Evolutionary conservation across 2,329 filamentous ascomycete species (phyloP), one percentile per base, ranked within the genome.

Genomic region (Ilyonectria robusta): DNA sequence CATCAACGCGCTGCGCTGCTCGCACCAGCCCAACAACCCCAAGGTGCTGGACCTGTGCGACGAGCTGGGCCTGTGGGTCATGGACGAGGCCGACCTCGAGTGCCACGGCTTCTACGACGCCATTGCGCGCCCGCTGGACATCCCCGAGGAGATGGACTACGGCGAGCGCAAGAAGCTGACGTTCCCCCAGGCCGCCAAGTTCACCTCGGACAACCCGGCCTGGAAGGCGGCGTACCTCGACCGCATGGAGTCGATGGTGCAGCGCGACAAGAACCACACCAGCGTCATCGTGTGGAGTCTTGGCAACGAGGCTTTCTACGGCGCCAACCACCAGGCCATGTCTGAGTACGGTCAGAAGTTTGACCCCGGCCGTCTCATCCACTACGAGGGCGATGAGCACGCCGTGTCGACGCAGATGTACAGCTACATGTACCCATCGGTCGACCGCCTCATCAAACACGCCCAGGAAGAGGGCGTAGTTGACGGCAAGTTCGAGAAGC

Each of bases 301-400:
- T 0, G 92, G 92, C 0, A 94, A 94, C 72, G 92, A 94, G 75
- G 87, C 91, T 0, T 93, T 92, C 75, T 93, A 92, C 72, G 92
- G 92, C 1, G 81, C 83, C 9, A 93, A 94, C 74, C 89, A 92
- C 73, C 84, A 83, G 51, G 88, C 87, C 37, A 94, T 94, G 92
- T 90, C 90, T 71, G 80, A 89, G 4, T 91, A 87, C 75, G 85
- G 86, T 56, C 90, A 88, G 67, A 65, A 79, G 1, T 80, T 84
- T n/a, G 91, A 93, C 70, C 83, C 86, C 0, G 85, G 84, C 1
- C 82, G 91, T 6, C 84, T 87, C 0, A 82, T 93, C 1, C 91
- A 93, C 76, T 93, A 93, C 73, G 91, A 93, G 75, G 89, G 88
- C 1, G 91, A 93, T 62, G 79, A 82, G 2, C 77, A 89, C 15